Evolutionary conservation across 306 rosid species (phyloP).

Genomic region (Luffa aegyptiaca): DNA sequence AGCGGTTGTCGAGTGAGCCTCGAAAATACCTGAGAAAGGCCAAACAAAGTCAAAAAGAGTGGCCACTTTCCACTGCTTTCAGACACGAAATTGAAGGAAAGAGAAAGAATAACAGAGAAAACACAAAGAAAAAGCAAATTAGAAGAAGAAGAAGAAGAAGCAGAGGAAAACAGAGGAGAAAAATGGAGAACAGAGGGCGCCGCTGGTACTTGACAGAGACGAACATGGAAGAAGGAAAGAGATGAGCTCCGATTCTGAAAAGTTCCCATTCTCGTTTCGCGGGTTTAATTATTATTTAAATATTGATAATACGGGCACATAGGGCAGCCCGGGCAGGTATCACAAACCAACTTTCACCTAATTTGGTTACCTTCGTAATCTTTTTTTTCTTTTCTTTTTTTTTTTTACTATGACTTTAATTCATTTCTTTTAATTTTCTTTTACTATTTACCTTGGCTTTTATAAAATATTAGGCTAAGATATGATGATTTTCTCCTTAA

Average conservation of each 20-base stretch:
- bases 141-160: neutral
- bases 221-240: neutral
- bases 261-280: neutral
- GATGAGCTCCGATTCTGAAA: neutral
- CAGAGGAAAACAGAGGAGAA: neutral
- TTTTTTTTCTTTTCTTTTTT: too few relatives aligned
- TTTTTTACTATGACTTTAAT: too few relatives aligned
- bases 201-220: neutral
- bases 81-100: neutral
- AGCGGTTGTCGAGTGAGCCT: neutral
- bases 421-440: too few relatives aligned
- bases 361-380: too few relatives aligned
- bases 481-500: too few relatives aligned
- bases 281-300: conserved; percentile 2
- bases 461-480: too few relatives aligned
- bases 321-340: neutral
- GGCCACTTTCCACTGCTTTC: neutral
- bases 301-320: neutral
- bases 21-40: neutral
- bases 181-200: neutral
- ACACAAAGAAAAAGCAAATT: neutral
- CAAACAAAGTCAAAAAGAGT: neutral
- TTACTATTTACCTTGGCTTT: too few relatives aligned
- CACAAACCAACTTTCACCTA: neutral
- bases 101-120: neutral